These are phyloP conservation scores for Penicillium angulare DNA, from an alignment of 495 filamentous ascomycete species.

Conservation along the genomic window DNA sequence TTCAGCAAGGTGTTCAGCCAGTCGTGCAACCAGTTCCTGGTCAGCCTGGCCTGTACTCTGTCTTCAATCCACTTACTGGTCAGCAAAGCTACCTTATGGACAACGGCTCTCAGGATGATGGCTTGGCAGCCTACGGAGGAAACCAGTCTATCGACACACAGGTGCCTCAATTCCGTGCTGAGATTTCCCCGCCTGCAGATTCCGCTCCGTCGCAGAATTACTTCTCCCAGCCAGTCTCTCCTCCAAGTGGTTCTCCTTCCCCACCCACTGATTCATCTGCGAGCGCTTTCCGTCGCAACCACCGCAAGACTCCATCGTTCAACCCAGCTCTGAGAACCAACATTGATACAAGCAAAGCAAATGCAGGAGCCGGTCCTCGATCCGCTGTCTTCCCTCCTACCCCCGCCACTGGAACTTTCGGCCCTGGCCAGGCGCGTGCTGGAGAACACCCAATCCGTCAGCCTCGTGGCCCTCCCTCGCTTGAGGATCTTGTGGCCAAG, in stretches of 20 bases:
- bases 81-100: slow-evolving; percentile 75
- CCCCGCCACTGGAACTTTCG: slow-evolving; percentile 83
- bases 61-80: slow-evolving; percentile 79
- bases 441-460: slow-evolving; percentile 95
- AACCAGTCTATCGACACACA: slow-evolving; percentile 43
- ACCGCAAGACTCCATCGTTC: slow-evolving; percentile 87
- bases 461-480: slow-evolving; percentile 84
- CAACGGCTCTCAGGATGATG: slow-evolving; percentile 42
- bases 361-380: slow-evolving; percentile 62
- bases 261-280: slow-evolving; percentile 63
- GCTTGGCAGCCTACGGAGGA: slow-evolving; percentile 29
- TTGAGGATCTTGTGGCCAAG: slow-evolving; percentile 87
- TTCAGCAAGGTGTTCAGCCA: slow-evolving; percentile 72
- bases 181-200: slow-evolving; percentile 76
- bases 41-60: slow-evolving; percentile 72
- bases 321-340: slow-evolving; percentile 59
- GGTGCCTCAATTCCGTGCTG: slow-evolving; percentile 65
- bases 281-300: slow-evolving; percentile 85
- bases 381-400: slow-evolving; percentile 76
- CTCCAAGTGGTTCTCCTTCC: slow-evolving; percentile 65
- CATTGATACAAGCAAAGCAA: slow-evolving; percentile 58
- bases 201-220: slow-evolving; percentile 48
- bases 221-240: slow-evolving; percentile 49
- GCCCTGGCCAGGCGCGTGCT: slow-evolving; percentile 86
- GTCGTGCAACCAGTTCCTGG: slow-evolving; percentile 64